Percentiles rank a stretch among this genome's conserved stretches.
Conservation (phyloP, 2,329 filamentous ascomycete genomes). For the Penicillium sp. region DNA sequence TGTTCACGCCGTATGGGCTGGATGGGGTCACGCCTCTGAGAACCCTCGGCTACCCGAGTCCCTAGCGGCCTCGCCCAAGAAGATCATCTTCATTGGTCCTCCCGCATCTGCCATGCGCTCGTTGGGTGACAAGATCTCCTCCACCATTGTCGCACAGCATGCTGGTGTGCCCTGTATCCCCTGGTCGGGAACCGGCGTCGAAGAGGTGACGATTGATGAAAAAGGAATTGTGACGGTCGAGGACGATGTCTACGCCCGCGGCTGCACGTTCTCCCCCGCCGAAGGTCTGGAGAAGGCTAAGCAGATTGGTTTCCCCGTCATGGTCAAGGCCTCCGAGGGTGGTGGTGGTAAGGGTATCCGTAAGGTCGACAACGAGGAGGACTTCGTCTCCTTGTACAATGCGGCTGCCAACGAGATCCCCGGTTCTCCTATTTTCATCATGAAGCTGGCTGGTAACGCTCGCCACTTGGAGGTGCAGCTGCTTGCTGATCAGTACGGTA, state of each 20-base stretch:
- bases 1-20: slow-evolving; percentile 97
- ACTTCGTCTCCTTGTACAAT: slow-evolving; percentile 85
- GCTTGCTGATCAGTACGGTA: slow-evolving; percentile 96
- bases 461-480: slow-evolving; percentile 96
- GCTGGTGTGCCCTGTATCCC: slow-evolving; percentile 95
- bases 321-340: slow-evolving; percentile 99
- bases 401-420: slow-evolving; percentile 96
- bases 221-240: slow-evolving; percentile 88
- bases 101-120: slow-evolving; percentile 98
- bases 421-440: slow-evolving; percentile 98
- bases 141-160: slow-evolving; percentile 97
- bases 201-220: slow-evolving; percentile 73
- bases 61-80: slow-evolving; percentile 91
- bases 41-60: slow-evolving; percentile 98
- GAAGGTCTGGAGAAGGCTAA: slow-evolving; percentile 84
- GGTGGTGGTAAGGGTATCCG: slow-evolving; percentile 99
- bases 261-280: slow-evolving; percentile 84
- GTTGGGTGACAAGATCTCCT: slow-evolving; percentile 98
- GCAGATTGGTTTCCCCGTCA: slow-evolving; percentile 96
- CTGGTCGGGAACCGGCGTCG: slow-evolving; percentile 96
- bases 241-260: slow-evolving; percentile 81
- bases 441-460: slow-evolving; percentile 97
- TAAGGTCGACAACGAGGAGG: slow-evolving; percentile 81
- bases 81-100: slow-evolving; percentile 98
- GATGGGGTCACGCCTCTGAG: slow-evolving; percentile 98